Base-by-base conservation (phyloP, 1,139 yeast genomes). In the Suhomyces anneliseae region DNA sequence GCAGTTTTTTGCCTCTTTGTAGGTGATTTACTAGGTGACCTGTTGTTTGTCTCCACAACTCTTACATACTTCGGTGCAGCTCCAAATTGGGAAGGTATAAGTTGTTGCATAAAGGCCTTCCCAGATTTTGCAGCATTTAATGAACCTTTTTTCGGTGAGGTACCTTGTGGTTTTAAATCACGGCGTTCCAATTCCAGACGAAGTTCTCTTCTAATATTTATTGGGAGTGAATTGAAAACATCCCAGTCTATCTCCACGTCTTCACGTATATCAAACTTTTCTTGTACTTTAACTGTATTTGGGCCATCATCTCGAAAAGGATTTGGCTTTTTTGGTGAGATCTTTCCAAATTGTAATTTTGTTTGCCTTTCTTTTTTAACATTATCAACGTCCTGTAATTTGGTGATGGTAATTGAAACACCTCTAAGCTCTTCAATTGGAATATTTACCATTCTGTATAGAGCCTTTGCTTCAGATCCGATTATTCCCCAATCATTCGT, bases 361-460 rank as follows among this genome's bases (percentile, higher is more conserved):
- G 62, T 70, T 55, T 82, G 87, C 34, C 68, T 67, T 5, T 57
- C 45, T 54, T 60, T 49, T 52, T 60, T 58, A 32, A 65, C 43
- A 4, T 43, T 53, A 3, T 69, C 76, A 10, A 69, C 72, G 50
- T 70, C 74, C 34, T 70, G 72, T 40, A 89, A 68, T 54, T 79
- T 81, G 8, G 78, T 74, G 65, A 90, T 72, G 35, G 83, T 86
- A 0, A 92, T 72, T 0, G 95, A 86, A 2, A 92, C 65, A 0
- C 98, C 98, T 46, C 98, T 69, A 11, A 92, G 66, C 42, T 89
- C 96, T 7, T 60, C 60, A 0, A 89, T 83, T 0, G 87, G 85
- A 41, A 87, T 76, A 34, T 78, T 76, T 34, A 87, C 53, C 53
- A 77, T 70, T 45, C 89, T 66, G 52, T 79, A 79, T 27, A 87